phyloP scores from a whole-genome alignment of 176 grass and related monocot species.

The Eleusine coracana region DNA sequence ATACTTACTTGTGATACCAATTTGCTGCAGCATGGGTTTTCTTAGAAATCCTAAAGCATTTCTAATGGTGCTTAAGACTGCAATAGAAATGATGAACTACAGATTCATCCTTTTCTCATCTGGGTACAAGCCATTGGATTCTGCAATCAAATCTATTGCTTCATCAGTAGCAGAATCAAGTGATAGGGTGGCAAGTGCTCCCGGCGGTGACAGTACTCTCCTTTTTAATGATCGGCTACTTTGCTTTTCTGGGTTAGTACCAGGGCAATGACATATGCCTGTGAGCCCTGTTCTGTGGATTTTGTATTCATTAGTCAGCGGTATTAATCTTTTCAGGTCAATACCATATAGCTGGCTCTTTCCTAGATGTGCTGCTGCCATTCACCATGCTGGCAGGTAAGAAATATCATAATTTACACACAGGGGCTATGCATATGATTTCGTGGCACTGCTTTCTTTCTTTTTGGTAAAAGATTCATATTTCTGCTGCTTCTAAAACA shows the following conservation, averaged over 20 bases:
- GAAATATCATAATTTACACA: neutral
- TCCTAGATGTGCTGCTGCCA: constrained; percentile 59
- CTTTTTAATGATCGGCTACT: constrained; percentile 65
- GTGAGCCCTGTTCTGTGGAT: constrained; percentile 13
- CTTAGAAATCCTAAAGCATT: constrained; percentile 86
- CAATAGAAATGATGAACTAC: constrained; percentile 59
- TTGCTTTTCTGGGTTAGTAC: constrained; percentile 87
- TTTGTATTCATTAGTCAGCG: constrained; percentile 2
- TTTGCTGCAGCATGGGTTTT: constrained; percentile 89
- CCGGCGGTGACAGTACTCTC: constrained; percentile 45
- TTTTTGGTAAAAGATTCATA: neutral
- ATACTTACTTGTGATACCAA: constrained; percentile 26
- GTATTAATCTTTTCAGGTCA: constrained; percentile 55
- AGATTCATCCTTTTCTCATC: constrained; percentile 77
- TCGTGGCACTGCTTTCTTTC: neutral
- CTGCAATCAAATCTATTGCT: constrained; percentile 60
- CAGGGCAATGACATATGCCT: constrained; percentile 8
- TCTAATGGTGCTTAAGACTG: constrained; percentile 67
- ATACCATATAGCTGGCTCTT: constrained; percentile 94
- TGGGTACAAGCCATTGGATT: constrained; percentile 81
- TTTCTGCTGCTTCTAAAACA: constrained; percentile 42
- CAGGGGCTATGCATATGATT: constrained; percentile 14
- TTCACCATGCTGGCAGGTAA: constrained; percentile 94
- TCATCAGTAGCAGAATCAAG: constrained; percentile 40
- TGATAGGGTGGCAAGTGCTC: neutral